phyloP scores from a whole-genome alignment of 306 rosid species.

The Pyrus betulifolia region DNA sequence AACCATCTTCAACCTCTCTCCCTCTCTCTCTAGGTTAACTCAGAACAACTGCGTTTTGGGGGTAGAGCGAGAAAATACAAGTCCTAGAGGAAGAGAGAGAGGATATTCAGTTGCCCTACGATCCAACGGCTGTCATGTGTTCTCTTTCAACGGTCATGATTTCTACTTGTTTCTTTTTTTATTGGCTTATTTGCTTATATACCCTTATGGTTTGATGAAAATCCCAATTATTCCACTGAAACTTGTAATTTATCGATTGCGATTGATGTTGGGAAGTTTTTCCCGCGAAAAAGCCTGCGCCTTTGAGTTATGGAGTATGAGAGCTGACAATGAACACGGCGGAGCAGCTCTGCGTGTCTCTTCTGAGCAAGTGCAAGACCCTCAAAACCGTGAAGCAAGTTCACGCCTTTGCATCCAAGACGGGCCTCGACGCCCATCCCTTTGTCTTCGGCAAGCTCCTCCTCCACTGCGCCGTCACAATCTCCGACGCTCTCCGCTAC shows the following conservation, averaged over 20 bases:
- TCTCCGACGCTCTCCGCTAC: conserved; percentile 51
- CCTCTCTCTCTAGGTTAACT: background rate
- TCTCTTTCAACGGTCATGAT: conserved; percentile 10
- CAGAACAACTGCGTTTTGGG: background rate
- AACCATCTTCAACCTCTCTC: background rate
- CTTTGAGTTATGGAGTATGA: background rate
- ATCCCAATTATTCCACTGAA: no score
- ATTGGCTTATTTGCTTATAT: no score
- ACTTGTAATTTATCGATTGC: no score
- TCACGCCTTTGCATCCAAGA: conserved; percentile 36
- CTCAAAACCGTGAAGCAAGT: conserved; percentile 47
- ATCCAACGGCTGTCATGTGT: conserved; percentile 13
- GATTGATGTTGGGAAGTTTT: no score
- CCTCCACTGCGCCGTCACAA: conserved; percentile 54
- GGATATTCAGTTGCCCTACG: conserved; percentile 9
- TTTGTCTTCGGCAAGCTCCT: conserved; percentile 60
- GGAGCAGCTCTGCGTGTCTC: conserved; percentile 28
- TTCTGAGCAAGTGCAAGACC: conserved; percentile 43
- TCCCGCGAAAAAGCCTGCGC: background rate
- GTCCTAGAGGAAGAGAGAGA: background rate
- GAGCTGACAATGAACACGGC: conserved; percentile 22
- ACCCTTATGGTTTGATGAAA: no score
- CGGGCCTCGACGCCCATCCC: conserved; percentile 44
- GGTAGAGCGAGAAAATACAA: background rate
- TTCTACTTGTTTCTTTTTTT: background rate